Percentiles rank a stretch among this genome's conserved stretches.
Evolutionary conservation across 805 yeast species (phyloP).

Genomic region (Wickerhamiella parazyma): DNA sequence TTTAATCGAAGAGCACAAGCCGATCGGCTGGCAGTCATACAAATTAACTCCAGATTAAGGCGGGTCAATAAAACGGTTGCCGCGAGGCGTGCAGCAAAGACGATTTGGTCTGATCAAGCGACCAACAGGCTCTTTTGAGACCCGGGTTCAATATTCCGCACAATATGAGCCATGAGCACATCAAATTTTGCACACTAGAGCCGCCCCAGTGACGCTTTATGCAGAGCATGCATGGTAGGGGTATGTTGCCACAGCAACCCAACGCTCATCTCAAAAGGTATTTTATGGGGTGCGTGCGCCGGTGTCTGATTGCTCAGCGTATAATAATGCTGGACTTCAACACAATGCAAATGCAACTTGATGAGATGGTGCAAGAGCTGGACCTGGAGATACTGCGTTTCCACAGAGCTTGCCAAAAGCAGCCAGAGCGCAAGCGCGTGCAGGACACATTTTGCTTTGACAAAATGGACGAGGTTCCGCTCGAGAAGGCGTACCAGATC

Average conservation of each 20-base stretch:
- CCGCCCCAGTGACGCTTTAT: not conserved
- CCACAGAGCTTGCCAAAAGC: not conserved
- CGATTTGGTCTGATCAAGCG: too few species aligned
- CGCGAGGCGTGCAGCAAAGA: too few species aligned
- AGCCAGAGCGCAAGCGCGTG: not conserved
- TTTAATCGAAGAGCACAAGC: too few species aligned
- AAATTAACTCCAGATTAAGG: too few species aligned
- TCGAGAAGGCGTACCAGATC: not conserved
- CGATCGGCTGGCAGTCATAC: too few species aligned
- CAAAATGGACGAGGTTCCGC: not conserved
- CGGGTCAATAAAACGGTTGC: too few species aligned
- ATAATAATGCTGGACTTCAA: not conserved
- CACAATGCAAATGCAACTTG: not conserved
- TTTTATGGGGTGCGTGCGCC: not conserved
- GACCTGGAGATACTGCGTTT: not conserved
- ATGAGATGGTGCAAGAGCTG: slow-evolving; percentile 4
- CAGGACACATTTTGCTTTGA: not conserved
- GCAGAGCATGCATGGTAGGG: not conserved
- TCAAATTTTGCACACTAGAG: too few species aligned
- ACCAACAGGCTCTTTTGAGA: too few species aligned
- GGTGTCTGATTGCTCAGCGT: not conserved
- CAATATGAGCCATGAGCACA: too few species aligned
- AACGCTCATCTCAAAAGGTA: not conserved
- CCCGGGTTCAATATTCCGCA: too few species aligned
- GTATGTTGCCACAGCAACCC: not conserved